Percentiles rank a stretch among this genome's conserved stretches.
These are phyloP conservation scores for Ramularia endophylla DNA, from an alignment of 2,329 filamentous ascomycete species.

Conservation along the genomic window DNA sequence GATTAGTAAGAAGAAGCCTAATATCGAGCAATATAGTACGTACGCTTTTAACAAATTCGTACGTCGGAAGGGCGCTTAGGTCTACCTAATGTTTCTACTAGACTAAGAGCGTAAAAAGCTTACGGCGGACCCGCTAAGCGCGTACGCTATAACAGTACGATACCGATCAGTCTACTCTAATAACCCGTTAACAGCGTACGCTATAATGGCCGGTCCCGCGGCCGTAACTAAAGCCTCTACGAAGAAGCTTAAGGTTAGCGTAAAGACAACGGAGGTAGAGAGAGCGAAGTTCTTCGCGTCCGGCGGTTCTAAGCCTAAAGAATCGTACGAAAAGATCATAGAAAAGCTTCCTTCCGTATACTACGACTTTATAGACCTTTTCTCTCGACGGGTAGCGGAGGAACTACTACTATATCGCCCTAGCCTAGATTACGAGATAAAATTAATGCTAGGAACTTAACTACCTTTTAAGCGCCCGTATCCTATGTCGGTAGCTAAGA, in stretches of 20 bases:
- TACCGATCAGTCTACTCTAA: too few relatives aligned
- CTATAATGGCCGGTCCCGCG: not conserved
- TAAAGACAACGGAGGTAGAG: too few relatives aligned
- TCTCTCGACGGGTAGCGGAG: not conserved
- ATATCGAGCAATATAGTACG: too few relatives aligned
- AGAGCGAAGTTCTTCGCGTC: not conserved
- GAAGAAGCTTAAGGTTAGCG: not conserved
- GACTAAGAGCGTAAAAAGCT: not conserved
- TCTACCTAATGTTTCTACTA: not conserved
- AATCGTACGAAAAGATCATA: not conserved
- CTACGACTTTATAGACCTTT: not conserved
- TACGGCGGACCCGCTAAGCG: not conserved
- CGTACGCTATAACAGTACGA: too few relatives aligned
- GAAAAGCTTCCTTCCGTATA: not conserved
- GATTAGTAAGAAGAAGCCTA: too few relatives aligned
- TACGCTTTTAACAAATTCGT: not conserved
- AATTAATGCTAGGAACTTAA: not conserved
- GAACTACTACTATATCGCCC: not conserved
- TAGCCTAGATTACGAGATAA: not conserved
- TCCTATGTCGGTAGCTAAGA: not conserved
- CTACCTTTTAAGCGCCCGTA: not conserved
- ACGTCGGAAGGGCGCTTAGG: not conserved
- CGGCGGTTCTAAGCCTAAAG: too few relatives aligned
- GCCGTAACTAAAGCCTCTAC: not conserved
- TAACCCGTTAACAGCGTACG: not conserved